These are phyloP conservation scores for Rhododendron ferrugineum DNA, from an alignment of 148 eudicot genomes.

Conservation along the genomic window DNA sequence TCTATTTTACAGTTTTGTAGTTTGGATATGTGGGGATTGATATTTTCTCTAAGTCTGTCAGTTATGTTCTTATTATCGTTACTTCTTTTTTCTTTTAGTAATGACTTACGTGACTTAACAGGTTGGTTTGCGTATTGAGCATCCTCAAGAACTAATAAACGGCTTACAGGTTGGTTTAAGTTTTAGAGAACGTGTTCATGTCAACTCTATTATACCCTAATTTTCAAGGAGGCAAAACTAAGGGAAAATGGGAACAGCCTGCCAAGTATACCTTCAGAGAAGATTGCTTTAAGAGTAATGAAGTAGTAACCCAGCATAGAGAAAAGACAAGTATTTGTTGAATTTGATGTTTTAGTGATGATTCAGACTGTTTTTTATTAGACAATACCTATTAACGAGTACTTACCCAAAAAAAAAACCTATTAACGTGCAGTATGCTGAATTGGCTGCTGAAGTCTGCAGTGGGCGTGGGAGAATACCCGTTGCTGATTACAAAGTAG, in stretches of 20 bases:
- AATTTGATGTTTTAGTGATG: neutral
- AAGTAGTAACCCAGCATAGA: neutral
- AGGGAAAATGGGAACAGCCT: neutral
- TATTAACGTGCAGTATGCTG: conserved; percentile 59
- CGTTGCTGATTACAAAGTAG: conserved; percentile 95
- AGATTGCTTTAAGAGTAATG: neutral
- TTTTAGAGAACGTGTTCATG: neutral
- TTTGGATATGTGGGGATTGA: neutral
- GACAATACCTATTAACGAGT: neutral
- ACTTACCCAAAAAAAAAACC: neutral
- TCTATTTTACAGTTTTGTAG: neutral
- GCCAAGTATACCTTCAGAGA: neutral
- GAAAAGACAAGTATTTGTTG: neutral
- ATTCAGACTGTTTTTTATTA: neutral
- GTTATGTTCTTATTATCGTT: neutral
- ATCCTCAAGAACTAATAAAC: conserved; percentile 90
- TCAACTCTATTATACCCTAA: neutral
- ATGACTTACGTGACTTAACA: conserved; percentile 22
- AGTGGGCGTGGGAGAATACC: conserved; percentile 94
- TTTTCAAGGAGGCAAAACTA: neutral
- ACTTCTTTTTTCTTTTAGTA: neutral
- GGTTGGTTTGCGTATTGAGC: conserved; percentile 96
- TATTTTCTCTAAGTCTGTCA: neutral
- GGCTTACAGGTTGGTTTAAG: conserved; percentile 62
- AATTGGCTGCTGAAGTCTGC: conserved; percentile 71